Percentiles rank a stretch among this genome's conserved stretches.
phyloP scores from a whole-genome alignment of 805 yeast species.

The Ogataea haglerorum region DNA sequence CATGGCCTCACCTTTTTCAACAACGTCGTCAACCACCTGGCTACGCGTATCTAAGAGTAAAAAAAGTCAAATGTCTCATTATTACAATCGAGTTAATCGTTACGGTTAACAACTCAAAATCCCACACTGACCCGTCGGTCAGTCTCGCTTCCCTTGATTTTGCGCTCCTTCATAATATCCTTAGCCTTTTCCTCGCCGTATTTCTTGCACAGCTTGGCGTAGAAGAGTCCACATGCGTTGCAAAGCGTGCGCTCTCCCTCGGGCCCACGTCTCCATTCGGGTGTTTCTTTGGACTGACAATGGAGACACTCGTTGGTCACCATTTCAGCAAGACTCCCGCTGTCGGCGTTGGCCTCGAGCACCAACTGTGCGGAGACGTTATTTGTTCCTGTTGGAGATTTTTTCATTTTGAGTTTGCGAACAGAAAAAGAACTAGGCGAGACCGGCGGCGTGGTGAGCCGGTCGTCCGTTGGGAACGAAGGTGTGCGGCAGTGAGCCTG shows the following conservation, averaged over 20 bases:
- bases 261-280: conserved; percentile 86
- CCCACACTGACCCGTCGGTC: conserved; percentile 30
- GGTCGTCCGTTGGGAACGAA: conserved; percentile 8
- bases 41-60: conserved; percentile 4
- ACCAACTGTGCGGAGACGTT: conserved; percentile 3
- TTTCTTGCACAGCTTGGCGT: conserved; percentile 61
- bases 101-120: background rate
- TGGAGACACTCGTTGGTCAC: conserved; percentile 24
- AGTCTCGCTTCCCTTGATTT: conserved; percentile 23
- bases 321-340: conserved; percentile 1
- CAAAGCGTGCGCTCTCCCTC: conserved; percentile 72
- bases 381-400: conserved; percentile 12
- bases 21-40: conserved; percentile 13
- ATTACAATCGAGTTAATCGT: conserved; percentile 1
- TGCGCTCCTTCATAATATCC: conserved; percentile 35
- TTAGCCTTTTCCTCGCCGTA: conserved; percentile 54
- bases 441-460: conserved; percentile 24
- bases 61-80: conserved; percentile 1
- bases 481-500: conserved; percentile 4
- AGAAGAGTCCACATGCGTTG: conserved; percentile 79
- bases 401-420: conserved; percentile 19
- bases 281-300: conserved; percentile 59
- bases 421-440: conserved; percentile 23
- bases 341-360: conserved; percentile 5
- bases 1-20: conserved; percentile 22